Evolutionary conservation across 768 basidiomycete species (phyloP).

Genomic region (Amanita fuliginea): DNA sequence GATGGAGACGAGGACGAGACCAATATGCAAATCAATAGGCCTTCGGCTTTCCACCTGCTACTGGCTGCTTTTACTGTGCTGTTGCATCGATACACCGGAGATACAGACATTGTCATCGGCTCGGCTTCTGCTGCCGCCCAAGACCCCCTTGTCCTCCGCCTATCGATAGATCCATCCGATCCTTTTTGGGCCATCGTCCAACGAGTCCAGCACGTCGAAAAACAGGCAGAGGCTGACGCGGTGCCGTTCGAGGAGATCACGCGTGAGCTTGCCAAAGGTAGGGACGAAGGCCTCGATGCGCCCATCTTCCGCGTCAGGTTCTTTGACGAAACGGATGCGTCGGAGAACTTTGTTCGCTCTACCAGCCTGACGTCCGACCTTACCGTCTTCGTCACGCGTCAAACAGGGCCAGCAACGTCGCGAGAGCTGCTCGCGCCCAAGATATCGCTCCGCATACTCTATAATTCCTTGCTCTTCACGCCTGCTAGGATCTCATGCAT

Average conservation of each 20-base stretch:
- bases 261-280: conserved; percentile 53
- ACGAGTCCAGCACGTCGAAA: conserved; percentile 75
- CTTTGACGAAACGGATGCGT: conserved; percentile 83
- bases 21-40: conserved; percentile 26
- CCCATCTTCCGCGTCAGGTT: conserved; percentile 93
- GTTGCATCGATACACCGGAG: conserved; percentile 90
- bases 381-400: conserved; percentile 78
- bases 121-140: conserved; percentile 69
- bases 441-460: conserved; percentile 74
- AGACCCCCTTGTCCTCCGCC: conserved; percentile 74
- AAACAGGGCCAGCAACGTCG: conserved; percentile 57
- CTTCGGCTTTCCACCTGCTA: conserved; percentile 86
- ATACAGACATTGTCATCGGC: conserved; percentile 87
- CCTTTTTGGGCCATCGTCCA: conserved; percentile 84
- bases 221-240: conserved; percentile 70
- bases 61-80: conserved; percentile 88
- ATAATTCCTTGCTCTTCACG: conserved; percentile 93
- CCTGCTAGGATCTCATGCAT: conserved; percentile 64
- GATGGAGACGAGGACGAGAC: conserved; percentile 38
- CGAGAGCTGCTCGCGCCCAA: conserved; percentile 62
- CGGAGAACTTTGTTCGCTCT: conserved; percentile 62
- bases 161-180: conserved; percentile 76
- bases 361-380: conserved; percentile 87
- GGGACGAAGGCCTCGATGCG: conserved; percentile 45
- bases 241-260: conserved; percentile 75